These are phyloP conservation scores for Coemansia sp. DNA, from an alignment of 192 early-diverging fungal species.

Conservation along the genomic window DNA sequence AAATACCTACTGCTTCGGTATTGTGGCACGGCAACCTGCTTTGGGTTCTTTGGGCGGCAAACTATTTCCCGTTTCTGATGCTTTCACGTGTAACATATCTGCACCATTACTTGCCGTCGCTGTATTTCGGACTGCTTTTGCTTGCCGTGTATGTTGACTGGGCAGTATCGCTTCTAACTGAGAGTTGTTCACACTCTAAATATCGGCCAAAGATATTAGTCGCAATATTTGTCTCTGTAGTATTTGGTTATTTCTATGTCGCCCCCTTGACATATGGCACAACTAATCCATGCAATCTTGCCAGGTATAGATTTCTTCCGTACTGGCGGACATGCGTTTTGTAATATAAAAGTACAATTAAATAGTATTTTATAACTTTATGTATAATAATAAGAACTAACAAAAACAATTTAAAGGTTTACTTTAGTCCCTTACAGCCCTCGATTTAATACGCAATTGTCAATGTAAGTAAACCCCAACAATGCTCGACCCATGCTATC, in stretches of 20 bases:
- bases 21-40: constrained; percentile 15
- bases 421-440: no score
- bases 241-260: constrained; percentile 5
- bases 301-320: constrained; percentile 4
- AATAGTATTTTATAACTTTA: background rate
- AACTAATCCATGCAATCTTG: constrained; percentile 7
- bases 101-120: constrained; percentile 70
- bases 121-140: constrained; percentile 64
- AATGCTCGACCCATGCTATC: no score
- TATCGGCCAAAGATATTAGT: background rate
- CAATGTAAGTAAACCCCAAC: no score
- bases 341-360: constrained; percentile 1
- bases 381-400: background rate
- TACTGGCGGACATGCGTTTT: constrained; percentile 9
- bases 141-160: constrained; percentile 25
- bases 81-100: constrained; percentile 71
- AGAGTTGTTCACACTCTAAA: no score
- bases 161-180: no score
- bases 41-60: constrained; percentile 56
- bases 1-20: background rate
- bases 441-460: no score
- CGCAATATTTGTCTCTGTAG: background rate
- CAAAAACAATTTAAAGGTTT: no score
- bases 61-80: constrained; percentile 67
- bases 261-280: constrained; percentile 31